Evolutionary conservation across 2,329 filamentous ascomycete genomes (phyloP), one percentile per base, ranked within the genome.

Genomic region (Clarireedia sp.): DNA sequence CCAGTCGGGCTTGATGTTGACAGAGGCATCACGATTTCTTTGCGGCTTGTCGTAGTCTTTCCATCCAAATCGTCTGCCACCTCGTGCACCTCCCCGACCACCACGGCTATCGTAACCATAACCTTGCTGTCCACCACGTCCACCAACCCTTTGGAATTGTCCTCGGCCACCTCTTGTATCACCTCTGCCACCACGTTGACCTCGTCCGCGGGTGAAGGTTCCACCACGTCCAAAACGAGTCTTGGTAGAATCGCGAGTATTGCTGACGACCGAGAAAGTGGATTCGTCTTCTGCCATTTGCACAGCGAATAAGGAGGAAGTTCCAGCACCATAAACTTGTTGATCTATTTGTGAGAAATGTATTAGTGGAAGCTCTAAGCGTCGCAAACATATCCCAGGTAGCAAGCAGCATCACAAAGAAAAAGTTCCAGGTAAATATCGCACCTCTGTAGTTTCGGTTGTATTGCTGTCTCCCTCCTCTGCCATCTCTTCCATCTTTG

Each of bases 11-110:
- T 95, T 95, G 74, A 97, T 90, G 75, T 92, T 92, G 69, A 99
- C 89, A 37, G 90, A 96, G 10, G 92, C 88, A 75, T 99, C 94
- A 59, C 94, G 89, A 75, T 95, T 96, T 68, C 94, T 86, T 72
- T 92, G 83, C 59, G 94, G 94, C 84, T 97, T 97, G 78, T 99
- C 94, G 71, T 90, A 96, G 72, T 99, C 94, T 75, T 94, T 95
- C 92, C 94, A 97, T 70, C 94, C 94, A 68, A 96, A 96, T 65
- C 94, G 85, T 64, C 94, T 86, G 51, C 89, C 88, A 59, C 89
- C 85, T 62, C 87, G 78, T 46, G 84, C 83, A 66, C 85, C 84
- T 54, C 85, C 79, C 58, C 80, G 78, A 56, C 90, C 81, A 36
- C 85, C 86, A 48, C 87, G 85, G 60, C 85, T 79, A 68, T 82